Evolutionary conservation across 225 moss, liverwort and hornwort species (phyloP).

Genomic region (Marchantia paleacea): DNA sequence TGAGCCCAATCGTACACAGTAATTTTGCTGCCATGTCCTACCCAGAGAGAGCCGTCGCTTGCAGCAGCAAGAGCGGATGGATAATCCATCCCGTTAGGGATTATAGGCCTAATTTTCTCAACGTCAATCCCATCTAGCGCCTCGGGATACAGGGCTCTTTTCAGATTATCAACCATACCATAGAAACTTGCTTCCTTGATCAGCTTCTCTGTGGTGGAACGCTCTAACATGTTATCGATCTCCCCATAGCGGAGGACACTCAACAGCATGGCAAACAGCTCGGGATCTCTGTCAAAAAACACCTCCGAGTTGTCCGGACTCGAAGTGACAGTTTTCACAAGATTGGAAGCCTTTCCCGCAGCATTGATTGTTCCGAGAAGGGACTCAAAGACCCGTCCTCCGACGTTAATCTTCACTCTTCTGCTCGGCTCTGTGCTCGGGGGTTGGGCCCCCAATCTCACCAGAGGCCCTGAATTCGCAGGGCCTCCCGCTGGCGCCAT

Average conservation of each 20-base stretch:
- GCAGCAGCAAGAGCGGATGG: constrained; percentile 55
- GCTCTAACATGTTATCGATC: constrained; percentile 41
- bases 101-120: constrained; percentile 55
- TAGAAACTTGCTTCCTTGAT: constrained; percentile 67
- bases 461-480: constrained; percentile 43
- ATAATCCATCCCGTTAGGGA: constrained; percentile 60
- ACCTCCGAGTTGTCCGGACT: constrained; percentile 35
- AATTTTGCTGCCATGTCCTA: constrained; percentile 81
- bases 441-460: constrained; percentile 21
- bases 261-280: constrained; percentile 51
- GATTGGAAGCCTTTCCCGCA: constrained; percentile 44
- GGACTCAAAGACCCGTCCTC: constrained; percentile 63
- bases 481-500: constrained; percentile 46
- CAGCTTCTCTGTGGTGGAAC: constrained; percentile 34
- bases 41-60: constrained; percentile 72
- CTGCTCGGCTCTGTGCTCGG: constrained; percentile 20
- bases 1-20: constrained; percentile 88
- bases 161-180: constrained; percentile 45
- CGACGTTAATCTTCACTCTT: constrained; percentile 68
- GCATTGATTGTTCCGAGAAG: constrained; percentile 54
- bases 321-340: constrained; percentile 36
- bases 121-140: constrained; percentile 62
- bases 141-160: constrained; percentile 41
- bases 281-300: constrained; percentile 79
- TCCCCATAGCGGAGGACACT: constrained; percentile 53